phyloP scores from a whole-genome alignment of 768 basidiomycete species.

The Tylopilus vinaceipallidus region DNA sequence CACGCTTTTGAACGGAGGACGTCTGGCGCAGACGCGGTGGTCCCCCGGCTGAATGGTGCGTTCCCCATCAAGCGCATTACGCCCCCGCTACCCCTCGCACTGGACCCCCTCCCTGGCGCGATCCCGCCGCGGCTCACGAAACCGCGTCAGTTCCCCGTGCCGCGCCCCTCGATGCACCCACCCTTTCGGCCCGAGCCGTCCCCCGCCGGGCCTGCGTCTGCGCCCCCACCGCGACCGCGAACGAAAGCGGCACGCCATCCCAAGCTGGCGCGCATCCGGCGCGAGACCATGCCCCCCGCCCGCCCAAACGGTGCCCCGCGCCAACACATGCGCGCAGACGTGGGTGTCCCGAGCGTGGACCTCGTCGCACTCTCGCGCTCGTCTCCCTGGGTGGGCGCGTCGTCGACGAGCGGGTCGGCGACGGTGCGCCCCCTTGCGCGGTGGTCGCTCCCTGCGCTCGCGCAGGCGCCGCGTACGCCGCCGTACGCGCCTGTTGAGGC shows the following conservation, averaged over 20 bases:
- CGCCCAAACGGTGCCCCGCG: neutral
- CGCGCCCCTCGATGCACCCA: conserved; percentile 16
- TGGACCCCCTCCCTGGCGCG: neutral
- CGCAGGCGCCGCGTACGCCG: too few relatives aligned
- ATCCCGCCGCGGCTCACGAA: neutral
- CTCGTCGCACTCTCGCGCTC: conserved; percentile 17
- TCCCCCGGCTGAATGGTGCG: neutral
- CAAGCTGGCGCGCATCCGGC: conserved; percentile 11
- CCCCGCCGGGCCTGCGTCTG: neutral
- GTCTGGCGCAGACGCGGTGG: neutral
- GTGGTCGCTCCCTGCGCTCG: too few relatives aligned
- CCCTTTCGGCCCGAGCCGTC: conserved; percentile 18
- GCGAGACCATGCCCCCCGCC: conserved; percentile 13
- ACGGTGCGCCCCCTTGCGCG: too few relatives aligned
- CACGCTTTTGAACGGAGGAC: neutral
- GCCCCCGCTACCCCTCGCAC: neutral
- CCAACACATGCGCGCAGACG: neutral
- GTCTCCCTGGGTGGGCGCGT: too few relatives aligned
- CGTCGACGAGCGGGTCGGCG: too few relatives aligned
- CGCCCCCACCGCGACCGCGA: neutral
- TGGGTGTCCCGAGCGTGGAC: conserved; percentile 22
- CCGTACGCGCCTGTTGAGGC: too few relatives aligned
- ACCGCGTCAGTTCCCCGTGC: conserved; percentile 15
- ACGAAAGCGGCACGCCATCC: conserved; percentile 10
- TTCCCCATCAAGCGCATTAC: conserved; percentile 4